A percentile compares a stretch with the other conserved stretches of the same genome.
Conservation (phyloP, 768 basidiomycete genomes). For the Serendipita sp. region DNA sequence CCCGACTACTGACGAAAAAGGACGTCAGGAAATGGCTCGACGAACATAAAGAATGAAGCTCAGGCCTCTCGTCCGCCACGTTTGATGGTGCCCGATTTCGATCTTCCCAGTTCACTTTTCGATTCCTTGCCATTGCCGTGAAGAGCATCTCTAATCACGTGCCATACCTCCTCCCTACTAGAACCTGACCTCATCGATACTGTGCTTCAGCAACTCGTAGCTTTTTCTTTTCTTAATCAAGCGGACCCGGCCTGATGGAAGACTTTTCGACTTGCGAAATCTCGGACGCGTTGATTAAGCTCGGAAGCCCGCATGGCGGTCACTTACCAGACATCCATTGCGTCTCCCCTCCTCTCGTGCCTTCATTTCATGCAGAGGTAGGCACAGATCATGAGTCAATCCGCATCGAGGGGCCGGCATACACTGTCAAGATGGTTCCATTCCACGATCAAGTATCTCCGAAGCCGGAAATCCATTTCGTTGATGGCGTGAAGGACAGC, state of each 20-base stretch:
- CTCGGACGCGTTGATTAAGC: constrained; percentile 77
- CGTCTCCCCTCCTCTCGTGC: constrained; percentile 30
- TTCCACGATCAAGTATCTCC: constrained; percentile 44
- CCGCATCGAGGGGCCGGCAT: constrained; percentile 60
- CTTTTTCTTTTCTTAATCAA: too few relatives aligned
- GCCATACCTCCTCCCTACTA: too few relatives aligned
- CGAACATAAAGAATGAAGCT: constrained; percentile 20
- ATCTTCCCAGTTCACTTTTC: too few relatives aligned
- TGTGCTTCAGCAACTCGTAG: too few relatives aligned
- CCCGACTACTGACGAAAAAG: constrained; percentile 52
- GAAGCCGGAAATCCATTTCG: constrained; percentile 56
- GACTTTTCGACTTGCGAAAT: constrained; percentile 56
- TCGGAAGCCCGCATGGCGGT: constrained; percentile 56
- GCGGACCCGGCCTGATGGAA: background rate
- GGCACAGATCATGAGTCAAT: constrained; percentile 19
- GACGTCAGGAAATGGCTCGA: constrained; percentile 76
- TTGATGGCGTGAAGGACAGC: constrained; percentile 54
- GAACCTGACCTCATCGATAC: too few relatives aligned
- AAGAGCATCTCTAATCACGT: too few relatives aligned
- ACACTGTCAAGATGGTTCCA: constrained; percentile 72
- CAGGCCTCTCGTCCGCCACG: too few relatives aligned
- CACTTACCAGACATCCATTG: constrained; percentile 62
- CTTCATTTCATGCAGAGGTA: constrained; percentile 1
- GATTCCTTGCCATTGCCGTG: too few relatives aligned
- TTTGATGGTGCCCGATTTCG: too few relatives aligned